Base-by-base conservation (phyloP, 1,284 basidiomycete species). In the Naganishia sp. region DNA sequence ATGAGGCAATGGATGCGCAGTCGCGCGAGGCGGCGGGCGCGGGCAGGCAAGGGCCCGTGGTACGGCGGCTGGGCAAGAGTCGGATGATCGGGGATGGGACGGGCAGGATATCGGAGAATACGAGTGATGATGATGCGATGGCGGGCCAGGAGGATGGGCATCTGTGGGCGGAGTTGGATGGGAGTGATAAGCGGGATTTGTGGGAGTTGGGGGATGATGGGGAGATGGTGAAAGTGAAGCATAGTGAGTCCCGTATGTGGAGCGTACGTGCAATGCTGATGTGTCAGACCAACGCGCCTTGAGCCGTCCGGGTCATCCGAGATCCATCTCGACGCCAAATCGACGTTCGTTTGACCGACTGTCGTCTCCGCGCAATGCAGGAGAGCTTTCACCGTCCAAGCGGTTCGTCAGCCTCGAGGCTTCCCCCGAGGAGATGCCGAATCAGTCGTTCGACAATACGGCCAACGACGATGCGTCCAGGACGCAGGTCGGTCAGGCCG, bases 51-150 rank as follows among this genome's bases (percentile, higher is more conserved):
- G 65, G 64, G 6, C 65, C 65, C 28, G 72, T 73, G 68, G 78
- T 78, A 64, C 68, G 75, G 46, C 72, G 75, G 45, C 59, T 79
- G 28, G 76, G 75, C 7, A 55, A 74, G 52, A 75, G 74, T 52
- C 69, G 75, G 66, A 76, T 79, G 76, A 79, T 79, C 59, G 72
- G 72, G 44, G 74, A 75, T 69, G 76, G 74, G 18, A 69, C 18
- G 10, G 54, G 25, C 21, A 59, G 44, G 52, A 49, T 33, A 18
- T 54, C 44, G 46, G 43, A 13, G 61, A 49, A n/a, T 36, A 23
- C 46, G 7, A 54, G 60, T 33, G 63, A 64, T 28, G 65, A 67
- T 23, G 63, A 64, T 43, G 65, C 46, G 16, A 46, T 61, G 44
- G 46, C 39, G 39, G 59, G 55, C 13, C 23, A 36, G 18, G 65